These are phyloP conservation scores for Hypoxylon lienhwacheense DNA, from an alignment of 495 filamentous ascomycete species.

Conservation along the genomic window DNA sequence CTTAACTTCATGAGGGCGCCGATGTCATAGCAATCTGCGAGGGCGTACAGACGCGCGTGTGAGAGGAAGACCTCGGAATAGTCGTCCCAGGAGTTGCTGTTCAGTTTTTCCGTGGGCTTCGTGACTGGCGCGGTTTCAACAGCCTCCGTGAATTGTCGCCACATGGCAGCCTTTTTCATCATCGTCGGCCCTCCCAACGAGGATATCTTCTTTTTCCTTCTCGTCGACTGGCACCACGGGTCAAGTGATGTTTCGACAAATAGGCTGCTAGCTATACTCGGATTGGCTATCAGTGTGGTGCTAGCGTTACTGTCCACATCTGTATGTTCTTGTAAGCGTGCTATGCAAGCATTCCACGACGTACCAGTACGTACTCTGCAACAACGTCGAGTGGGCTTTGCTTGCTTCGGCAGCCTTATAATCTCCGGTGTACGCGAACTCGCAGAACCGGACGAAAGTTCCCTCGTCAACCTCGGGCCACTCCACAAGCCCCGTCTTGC, in stretches of 20 bases:
- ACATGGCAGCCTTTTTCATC: constrained; percentile 2
- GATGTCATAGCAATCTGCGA: constrained; percentile 22
- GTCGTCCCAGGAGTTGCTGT: constrained; percentile 1
- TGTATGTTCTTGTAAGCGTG: neutral
- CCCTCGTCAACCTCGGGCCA: constrained; percentile 22
- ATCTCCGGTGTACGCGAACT: constrained; percentile 25
- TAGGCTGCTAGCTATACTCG: too few species aligned
- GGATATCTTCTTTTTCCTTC: neutral
- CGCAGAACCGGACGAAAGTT: constrained; percentile 26
- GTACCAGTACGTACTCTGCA: neutral
- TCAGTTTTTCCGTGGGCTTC: neutral
- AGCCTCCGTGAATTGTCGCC: constrained; percentile 3
- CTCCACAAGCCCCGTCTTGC: neutral
- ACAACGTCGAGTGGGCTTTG: neutral
- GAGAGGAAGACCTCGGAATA: constrained; percentile 24
- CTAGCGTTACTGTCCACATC: neutral
- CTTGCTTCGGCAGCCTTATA: constrained; percentile 17
- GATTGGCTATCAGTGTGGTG: too few species aligned
- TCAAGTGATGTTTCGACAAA: too few species aligned
- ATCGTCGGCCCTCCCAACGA: neutral
- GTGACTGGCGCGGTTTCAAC: neutral
- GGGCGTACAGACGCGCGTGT: constrained; percentile 18
- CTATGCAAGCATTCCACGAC: neutral
- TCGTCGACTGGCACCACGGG: neutral
- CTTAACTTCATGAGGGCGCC: constrained; percentile 4